Conservation (phyloP, 2,329 filamentous ascomycete species). For the Blastomyces parvus region DNA sequence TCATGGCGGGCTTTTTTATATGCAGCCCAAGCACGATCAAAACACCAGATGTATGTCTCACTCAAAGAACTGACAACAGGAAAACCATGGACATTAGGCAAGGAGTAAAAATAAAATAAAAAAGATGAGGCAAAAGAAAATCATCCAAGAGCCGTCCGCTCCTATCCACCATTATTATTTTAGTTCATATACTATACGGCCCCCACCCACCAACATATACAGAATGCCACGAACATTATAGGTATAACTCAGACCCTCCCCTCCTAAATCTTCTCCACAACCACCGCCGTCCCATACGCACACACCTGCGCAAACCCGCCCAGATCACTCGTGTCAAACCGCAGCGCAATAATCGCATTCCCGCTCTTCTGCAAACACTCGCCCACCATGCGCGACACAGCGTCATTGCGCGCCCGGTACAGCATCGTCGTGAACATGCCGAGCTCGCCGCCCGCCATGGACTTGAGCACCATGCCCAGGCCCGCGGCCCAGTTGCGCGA, state of each 20-base stretch:
- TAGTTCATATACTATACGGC: too few species aligned
- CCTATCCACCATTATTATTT: neutral
- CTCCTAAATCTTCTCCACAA: constrained; percentile 47
- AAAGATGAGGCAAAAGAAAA: neutral
- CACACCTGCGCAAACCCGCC: constrained; percentile 50
- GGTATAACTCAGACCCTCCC: neutral
- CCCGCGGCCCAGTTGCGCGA: constrained; percentile 51
- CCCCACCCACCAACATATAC: too few species aligned
- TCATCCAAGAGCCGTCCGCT: neutral
- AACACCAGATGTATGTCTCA: too few species aligned
- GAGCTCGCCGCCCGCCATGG: constrained; percentile 50
- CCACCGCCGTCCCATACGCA: constrained; percentile 51
- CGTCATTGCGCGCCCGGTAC: constrained; percentile 50
- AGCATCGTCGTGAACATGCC: constrained; percentile 51
- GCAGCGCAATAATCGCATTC: constrained; percentile 51
- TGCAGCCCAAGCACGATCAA: neutral
- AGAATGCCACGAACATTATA: neutral
- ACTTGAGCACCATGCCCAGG: constrained; percentile 49
- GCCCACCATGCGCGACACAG: constrained; percentile 46
- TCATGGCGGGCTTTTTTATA: too few species aligned
- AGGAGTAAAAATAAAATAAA: neutral
- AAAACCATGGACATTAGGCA: neutral
- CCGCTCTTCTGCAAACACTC: constrained; percentile 51
- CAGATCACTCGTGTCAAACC: constrained; percentile 50
- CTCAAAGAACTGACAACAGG: neutral